phyloP scores from a whole-genome alignment of 2,329 filamentous ascomycete species.

The Penicillium sp. region DNA sequence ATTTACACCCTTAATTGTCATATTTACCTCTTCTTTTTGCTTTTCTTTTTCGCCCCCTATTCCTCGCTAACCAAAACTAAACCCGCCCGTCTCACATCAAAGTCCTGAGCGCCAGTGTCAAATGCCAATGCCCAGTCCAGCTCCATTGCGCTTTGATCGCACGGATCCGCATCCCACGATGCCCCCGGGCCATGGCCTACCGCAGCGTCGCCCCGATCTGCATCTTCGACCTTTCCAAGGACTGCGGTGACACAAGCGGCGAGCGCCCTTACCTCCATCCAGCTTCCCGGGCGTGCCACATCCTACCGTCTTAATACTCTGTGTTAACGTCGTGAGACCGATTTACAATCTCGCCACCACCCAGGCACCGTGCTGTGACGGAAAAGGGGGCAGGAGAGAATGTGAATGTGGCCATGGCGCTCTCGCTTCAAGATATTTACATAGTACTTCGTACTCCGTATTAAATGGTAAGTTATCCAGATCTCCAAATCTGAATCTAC shows the following conservation, averaged over 20 bases:
- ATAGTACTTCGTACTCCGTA: too few species aligned
- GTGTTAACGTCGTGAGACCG: slow-evolving; percentile 22
- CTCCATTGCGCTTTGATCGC: not conserved
- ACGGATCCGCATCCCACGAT: slow-evolving; percentile 1
- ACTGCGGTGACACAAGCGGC: slow-evolving; percentile 18
- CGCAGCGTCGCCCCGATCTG: not conserved
- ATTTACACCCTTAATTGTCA: too few species aligned
- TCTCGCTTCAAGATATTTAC: not conserved
- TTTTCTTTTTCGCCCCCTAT: too few species aligned
- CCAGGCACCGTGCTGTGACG: slow-evolving; percentile 9
- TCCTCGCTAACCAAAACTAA: too few species aligned
- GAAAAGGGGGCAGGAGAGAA: too few species aligned
- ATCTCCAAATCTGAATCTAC: too few species aligned
- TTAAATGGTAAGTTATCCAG: too few species aligned
- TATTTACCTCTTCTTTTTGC: too few species aligned
- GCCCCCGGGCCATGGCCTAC: not conserved
- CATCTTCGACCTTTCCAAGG: not conserved
- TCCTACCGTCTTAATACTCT: slow-evolving; percentile 21
- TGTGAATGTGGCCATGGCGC: not conserved
- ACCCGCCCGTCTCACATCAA: too few species aligned
- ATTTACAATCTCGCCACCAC: slow-evolving; percentile 14
- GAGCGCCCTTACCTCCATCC: slow-evolving; percentile 9
- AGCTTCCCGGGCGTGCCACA: slow-evolving; percentile 10
- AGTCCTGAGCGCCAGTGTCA: not conserved
- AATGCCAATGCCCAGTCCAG: not conserved